Evolutionary conservation across 257 asterid genomes (phyloP), one percentile per base, ranked within the genome.

Genomic region (Phtheirospermum japonicum): DNA sequence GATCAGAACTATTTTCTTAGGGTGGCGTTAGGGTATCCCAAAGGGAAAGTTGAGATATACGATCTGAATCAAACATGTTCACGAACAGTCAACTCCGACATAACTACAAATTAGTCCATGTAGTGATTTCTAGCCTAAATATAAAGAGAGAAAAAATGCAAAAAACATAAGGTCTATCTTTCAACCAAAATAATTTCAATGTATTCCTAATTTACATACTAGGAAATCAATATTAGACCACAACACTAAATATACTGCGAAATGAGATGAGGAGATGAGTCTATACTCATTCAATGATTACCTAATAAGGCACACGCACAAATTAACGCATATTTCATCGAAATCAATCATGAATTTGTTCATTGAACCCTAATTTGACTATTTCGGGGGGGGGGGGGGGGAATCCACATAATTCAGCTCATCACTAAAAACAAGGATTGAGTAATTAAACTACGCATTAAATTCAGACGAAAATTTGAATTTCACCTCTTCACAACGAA

Each of bases 401-500:
- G n/a, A n/a, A n/a, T n/a, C n/a, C n/a, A 28, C 20, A 16, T 11
- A n/a, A n/a, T 23, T 3, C 28, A 23, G 28, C 2, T 23, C 28
- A 23, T 23, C 28, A 23, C 1, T 23, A 30, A 19, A n/a, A 56
- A 19, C 5, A 66, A 42, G 30, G 36, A 43, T 17, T 11, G n/a
- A 32, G 19, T 26, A 37, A 57, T 56, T 31, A 45, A 28, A 31
- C 12, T 9, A n/a, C 20, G 26, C 3, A 4, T 12, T 20, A 6
- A 39, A n/a, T 57, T 48, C 39, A 39, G 18, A 7, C n/a, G 42
- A 28, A 48, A 42, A 57, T 16, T n/a, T 18, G 0, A 0, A 39
- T 0, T 50, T 63, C 68, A 88, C 94, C 89, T 82, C 80, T 85
- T 92, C 66, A 89, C 88, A 28, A 42, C 16, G 70, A 86, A 89